Base-by-base conservation (phyloP, 148 eudicot genomes). In the Spergularia marina region DNA sequence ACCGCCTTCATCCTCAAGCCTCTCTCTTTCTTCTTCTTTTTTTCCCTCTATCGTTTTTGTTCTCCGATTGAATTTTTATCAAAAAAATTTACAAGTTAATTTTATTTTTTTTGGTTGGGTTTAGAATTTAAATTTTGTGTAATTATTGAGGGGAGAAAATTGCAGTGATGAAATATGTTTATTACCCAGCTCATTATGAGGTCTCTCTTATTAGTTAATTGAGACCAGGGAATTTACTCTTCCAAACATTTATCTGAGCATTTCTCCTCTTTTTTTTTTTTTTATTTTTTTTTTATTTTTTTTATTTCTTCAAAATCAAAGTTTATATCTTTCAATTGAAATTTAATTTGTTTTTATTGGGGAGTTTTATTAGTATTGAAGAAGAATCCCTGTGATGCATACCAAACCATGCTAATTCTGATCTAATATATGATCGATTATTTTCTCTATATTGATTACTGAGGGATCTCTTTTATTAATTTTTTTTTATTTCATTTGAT, bases 151-250 rank as follows among this genome's bases (percentile, higher is more conserved):
- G 10, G 10, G 10, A 44, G 10, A 44, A 44, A 44, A 6, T 41
- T 12, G 71, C 71, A 23, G 41, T 70, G 60, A 70, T 70, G 60
- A 70, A 13, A 70, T 13, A 12, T 25, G 73, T 54, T 53, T 25
- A 14, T 25, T 66, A 79, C 82, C 78, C 75, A 68, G 78, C 78
- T 80, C 82, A 78, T 78, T 78, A 78, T 78, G 81, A 78, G 81
- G 49, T 63, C 69, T 73, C 14, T 51, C 65, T 47, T 75, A 16
- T 34, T 73, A 49, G 70, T 9, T 30, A 30, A 30, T 30, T 30
- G 36, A 75, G 71, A 54, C 75, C 82, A 0, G 57, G 65, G 82
- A 75, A 68, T 52, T 52, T 17, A 69, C 53, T 2, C 12, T 39
- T 53, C 61, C 71, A 62, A 72, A 76, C 56, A 71, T 71, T 76